phyloP scores from a whole-genome alignment of 2,329 filamentous ascomycete genomes.

The Trichoderma arundinaceum region DNA sequence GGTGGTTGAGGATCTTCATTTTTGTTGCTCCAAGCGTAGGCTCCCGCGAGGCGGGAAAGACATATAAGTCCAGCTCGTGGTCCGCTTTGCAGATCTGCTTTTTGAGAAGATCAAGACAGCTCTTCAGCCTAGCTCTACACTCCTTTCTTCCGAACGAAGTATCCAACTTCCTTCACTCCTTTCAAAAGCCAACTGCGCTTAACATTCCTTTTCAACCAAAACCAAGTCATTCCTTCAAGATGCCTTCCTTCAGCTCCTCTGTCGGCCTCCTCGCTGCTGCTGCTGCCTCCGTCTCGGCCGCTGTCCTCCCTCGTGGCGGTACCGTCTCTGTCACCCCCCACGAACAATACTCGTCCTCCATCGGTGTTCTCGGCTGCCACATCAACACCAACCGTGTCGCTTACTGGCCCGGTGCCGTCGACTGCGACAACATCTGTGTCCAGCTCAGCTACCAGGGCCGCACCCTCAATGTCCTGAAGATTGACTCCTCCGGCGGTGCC shows the following conservation, averaged over 20 bases:
- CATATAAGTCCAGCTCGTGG: constrained; percentile 4
- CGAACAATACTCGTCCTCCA: constrained; percentile 60
- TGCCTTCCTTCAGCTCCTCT: constrained; percentile 39
- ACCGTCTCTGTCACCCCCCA: constrained; percentile 57
- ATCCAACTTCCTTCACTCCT: constrained; percentile 14
- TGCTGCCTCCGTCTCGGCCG: constrained; percentile 38
- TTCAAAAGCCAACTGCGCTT: constrained; percentile 18
- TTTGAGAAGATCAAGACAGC: background rate
- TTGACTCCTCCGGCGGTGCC: constrained; percentile 62
- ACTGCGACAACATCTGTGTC: constrained; percentile 63
- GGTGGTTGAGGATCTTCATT: background rate
- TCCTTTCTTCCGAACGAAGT: constrained; percentile 9
- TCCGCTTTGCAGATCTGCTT: background rate
- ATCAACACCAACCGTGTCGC: constrained; percentile 65
- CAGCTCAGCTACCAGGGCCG: constrained; percentile 56
- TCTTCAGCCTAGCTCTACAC: background rate
- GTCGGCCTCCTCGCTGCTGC: constrained; percentile 42
- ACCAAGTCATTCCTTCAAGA: constrained; percentile 36
- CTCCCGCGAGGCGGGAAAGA: background rate
- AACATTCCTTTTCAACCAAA: constrained; percentile 8
- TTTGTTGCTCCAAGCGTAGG: background rate
- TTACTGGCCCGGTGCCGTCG: constrained; percentile 61
- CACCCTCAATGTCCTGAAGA: constrained; percentile 61
- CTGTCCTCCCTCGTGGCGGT: constrained; percentile 40
- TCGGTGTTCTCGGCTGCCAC: constrained; percentile 65